These are phyloP conservation scores for Lagerstroemia speciosa DNA, from an alignment of 345 rosid species.

Conservation along the genomic window DNA sequence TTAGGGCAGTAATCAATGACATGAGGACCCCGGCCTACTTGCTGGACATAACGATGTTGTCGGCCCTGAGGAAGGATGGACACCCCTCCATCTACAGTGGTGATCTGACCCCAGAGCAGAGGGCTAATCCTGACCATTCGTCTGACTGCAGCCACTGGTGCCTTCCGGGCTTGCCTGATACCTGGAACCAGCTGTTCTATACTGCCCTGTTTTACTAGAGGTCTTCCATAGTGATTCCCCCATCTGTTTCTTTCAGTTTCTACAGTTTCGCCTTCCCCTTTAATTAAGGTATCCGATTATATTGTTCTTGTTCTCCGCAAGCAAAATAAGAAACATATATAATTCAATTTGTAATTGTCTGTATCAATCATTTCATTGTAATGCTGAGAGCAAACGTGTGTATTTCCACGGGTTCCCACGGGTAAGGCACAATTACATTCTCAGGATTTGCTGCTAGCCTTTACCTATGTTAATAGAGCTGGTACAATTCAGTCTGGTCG, in stretches of 20 bases:
- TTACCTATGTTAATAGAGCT: no score
- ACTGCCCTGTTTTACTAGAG: slow-evolving; percentile 28
- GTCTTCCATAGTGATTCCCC: slow-evolving; percentile 23
- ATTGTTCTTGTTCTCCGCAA: no score
- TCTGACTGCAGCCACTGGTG: slow-evolving; percentile 99
- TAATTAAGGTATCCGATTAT: no score
- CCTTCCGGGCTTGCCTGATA: slow-evolving; percentile 91
- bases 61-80: slow-evolving; percentile 71
- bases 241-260: slow-evolving; percentile 39
- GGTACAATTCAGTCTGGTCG: no score
- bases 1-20: slow-evolving; percentile 35
- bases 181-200: slow-evolving; percentile 78
- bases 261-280: no score
- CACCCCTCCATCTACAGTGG: slow-evolving; percentile 88
- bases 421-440: no score
- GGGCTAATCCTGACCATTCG: slow-evolving; percentile 50
- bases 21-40: slow-evolving; percentile 44
- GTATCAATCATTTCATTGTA: no score
- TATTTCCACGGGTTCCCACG: no score
- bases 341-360: no score
- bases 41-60: slow-evolving; percentile 70
- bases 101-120: slow-evolving; percentile 48
- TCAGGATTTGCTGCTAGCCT: no score
- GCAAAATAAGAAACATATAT: no score
- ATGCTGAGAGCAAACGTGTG: no score